Evolutionary conservation across 2,329 filamentous ascomycete genomes (phyloP), one percentile per base, ranked within the genome.

Genomic region (Diaporthe destruens): DNA sequence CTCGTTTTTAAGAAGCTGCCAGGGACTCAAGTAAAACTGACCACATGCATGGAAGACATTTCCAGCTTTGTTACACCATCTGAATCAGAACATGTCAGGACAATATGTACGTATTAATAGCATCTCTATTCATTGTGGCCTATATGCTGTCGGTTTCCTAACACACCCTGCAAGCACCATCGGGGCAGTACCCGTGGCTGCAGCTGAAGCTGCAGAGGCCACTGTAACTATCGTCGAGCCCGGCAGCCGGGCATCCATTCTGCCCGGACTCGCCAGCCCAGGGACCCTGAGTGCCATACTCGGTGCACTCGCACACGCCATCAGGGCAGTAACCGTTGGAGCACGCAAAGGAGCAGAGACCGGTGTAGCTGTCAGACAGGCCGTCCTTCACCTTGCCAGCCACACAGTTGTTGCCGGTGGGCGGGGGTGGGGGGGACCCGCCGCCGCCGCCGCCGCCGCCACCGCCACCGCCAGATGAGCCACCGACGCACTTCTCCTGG

Each of bases 171-270:
- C 70, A 72, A 18, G 70, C 70, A 25, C 56, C 59, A n/a, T n/a
- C 3, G 2, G 70, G 70, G 42, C 70, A 72, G 61, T 72, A 72
- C 3, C 70, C 70, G 14, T 57, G 70, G 59, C 49, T 65, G 14
- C 67, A 69, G 39, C 55, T 57, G 29, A 57, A 69, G 54, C 67
- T 69, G 67, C 67, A 69, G 16, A 69, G 67, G 4, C 67, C 67
- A n/a, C 44, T 49, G 39, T 69, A 69, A 42, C 67, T 59, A 7
- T 69, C 54, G 36, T 69, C 54, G 29, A 69, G 67, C 39, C 67
- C 67, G 16, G 14, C 29, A 42, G 56, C 54, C 32, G 68, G 68
- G 44, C 68, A 70, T 2, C 68, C 68, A 11, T 70, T 42, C 68
- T 70, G 61, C 1, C 61, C 68, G 7, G n/a, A 6, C n/a, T 32